phyloP scores from a whole-genome alignment of 495 filamentous ascomycete species.

The Parathielavia hyrcaniae region DNA sequence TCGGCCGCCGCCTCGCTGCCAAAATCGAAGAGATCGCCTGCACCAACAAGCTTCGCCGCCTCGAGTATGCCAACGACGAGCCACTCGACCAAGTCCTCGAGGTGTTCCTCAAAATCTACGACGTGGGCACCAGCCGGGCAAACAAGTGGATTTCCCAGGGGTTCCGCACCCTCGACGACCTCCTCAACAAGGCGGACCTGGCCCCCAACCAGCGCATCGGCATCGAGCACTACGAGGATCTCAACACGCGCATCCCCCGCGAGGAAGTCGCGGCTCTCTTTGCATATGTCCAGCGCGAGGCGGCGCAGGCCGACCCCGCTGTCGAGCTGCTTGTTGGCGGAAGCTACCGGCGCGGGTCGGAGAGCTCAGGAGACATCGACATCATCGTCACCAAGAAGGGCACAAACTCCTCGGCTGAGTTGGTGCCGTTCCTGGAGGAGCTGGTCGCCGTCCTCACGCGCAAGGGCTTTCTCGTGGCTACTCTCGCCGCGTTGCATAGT shows the following conservation, averaged over 20 bases:
- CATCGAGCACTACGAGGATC: slow-evolving; percentile 75
- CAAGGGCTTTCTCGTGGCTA: slow-evolving; percentile 52
- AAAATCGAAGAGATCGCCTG: slow-evolving; percentile 88
- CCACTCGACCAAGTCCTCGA: slow-evolving; percentile 57
- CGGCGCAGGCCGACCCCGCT: slow-evolving; percentile 52
- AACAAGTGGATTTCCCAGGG: slow-evolving; percentile 74
- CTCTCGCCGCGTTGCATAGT: slow-evolving; percentile 38
- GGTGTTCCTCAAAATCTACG: slow-evolving; percentile 71
- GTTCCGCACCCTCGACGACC: slow-evolving; percentile 65
- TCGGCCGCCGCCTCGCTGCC: slow-evolving; percentile 69
- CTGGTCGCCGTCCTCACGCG: slow-evolving; percentile 58
- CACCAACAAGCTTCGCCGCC: slow-evolving; percentile 66
- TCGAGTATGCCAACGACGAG: slow-evolving; percentile 63
- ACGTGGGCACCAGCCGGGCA: slow-evolving; percentile 65
- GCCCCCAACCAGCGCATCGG: slow-evolving; percentile 70
- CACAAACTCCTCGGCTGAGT: slow-evolving; percentile 52
- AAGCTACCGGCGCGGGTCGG: slow-evolving; percentile 77
- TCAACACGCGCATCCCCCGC: slow-evolving; percentile 75
- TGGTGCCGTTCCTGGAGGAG: slow-evolving; percentile 57
- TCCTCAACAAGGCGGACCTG: slow-evolving; percentile 58
- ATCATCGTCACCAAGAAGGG: slow-evolving; percentile 71
- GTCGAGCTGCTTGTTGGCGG: slow-evolving; percentile 68
- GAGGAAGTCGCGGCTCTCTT: slow-evolving; percentile 68
- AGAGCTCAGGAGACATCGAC: slow-evolving; percentile 75
- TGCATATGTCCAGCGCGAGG: slow-evolving; percentile 56